phyloP scores from a whole-genome alignment of 148 eudicot species.

The Chenopodium suecicum region DNA sequence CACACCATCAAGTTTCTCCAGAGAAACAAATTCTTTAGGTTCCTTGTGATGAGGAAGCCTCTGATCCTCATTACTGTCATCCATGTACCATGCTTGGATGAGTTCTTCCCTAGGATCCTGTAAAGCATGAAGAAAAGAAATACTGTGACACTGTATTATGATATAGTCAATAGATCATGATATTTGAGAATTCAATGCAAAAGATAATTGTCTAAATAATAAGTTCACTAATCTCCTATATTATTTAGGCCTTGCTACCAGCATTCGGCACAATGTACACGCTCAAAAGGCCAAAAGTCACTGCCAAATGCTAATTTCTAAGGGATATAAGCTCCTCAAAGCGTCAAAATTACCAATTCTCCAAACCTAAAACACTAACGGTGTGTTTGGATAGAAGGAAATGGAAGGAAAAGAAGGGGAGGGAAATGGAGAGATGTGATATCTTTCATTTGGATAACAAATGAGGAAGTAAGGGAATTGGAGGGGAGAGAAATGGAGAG shows the following conservation, averaged over 20 bases:
- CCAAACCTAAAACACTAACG: not conserved
- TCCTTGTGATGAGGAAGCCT: constrained; percentile 84
- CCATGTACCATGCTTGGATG: constrained; percentile 98
- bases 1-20: constrained; percentile 68
- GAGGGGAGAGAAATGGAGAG: no score
- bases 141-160: not conserved
- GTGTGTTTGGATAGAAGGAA: no score
- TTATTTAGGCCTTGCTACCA: not conserved
- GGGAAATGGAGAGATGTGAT: no score
- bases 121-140: constrained; percentile 18
- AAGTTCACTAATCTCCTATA: not conserved
- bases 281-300: not conserved
- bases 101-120: constrained; percentile 86
- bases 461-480: no score
- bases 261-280: not conserved
- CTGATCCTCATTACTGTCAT: constrained; percentile 84
- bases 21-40: constrained; percentile 80
- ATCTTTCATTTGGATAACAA: no score
- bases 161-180: not conserved
- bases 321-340: not conserved
- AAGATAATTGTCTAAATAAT: not conserved
- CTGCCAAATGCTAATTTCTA: not conserved
- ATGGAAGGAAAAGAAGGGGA: no score
- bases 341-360: not conserved
- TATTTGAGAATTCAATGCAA: not conserved